These are phyloP conservation scores for Gloeostereum incarnatum DNA, from an alignment of 768 basidiomycete genomes.

Conservation along the genomic window DNA sequence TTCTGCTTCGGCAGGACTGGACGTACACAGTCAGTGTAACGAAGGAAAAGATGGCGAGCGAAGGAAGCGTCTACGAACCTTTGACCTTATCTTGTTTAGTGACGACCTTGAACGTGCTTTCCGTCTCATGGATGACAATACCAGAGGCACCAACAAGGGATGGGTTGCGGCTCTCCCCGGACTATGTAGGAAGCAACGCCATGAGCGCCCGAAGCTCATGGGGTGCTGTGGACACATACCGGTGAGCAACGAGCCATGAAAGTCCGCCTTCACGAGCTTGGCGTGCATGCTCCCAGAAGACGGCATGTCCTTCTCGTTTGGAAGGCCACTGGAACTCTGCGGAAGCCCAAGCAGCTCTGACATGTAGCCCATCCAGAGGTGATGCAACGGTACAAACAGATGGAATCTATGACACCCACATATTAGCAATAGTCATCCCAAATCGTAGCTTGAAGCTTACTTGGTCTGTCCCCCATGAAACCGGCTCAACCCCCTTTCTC, in stretches of 20 bases:
- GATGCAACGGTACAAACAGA: slow-evolving; percentile 67
- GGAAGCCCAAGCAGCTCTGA: slow-evolving; percentile 66
- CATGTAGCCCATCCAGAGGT: slow-evolving; percentile 86
- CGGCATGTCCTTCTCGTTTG: slow-evolving; percentile 31
- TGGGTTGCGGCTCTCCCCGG: slow-evolving; percentile 64
- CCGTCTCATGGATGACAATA: slow-evolving; percentile 84
- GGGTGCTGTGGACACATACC: slow-evolving; percentile 32
- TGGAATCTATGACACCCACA: slow-evolving; percentile 62
- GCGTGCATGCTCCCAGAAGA: slow-evolving; percentile 58
- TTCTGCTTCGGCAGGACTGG: slow-evolving; percentile 74
- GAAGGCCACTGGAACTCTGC: slow-evolving; percentile 18
- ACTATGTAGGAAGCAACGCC: slow-evolving; percentile 51
- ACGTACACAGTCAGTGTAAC: too few relatives aligned
- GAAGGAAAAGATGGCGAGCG: background rate
- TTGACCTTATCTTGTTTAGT: slow-evolving; percentile 63
- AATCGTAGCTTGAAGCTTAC: slow-evolving; percentile 22
- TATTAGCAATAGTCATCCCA: too few relatives aligned
- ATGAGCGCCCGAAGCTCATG: background rate
- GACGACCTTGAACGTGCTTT: slow-evolving; percentile 80
- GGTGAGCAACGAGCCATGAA: slow-evolving; percentile 71
- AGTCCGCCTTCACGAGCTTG: slow-evolving; percentile 85
- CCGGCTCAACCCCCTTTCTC: slow-evolving; percentile 57
- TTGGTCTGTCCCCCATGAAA: slow-evolving; percentile 49
- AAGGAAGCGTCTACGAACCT: slow-evolving; percentile 39
- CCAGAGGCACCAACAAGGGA: slow-evolving; percentile 67